Conservation (phyloP, 495 filamentous ascomycete genomes). For the Pyrenula aspistea region DNA sequence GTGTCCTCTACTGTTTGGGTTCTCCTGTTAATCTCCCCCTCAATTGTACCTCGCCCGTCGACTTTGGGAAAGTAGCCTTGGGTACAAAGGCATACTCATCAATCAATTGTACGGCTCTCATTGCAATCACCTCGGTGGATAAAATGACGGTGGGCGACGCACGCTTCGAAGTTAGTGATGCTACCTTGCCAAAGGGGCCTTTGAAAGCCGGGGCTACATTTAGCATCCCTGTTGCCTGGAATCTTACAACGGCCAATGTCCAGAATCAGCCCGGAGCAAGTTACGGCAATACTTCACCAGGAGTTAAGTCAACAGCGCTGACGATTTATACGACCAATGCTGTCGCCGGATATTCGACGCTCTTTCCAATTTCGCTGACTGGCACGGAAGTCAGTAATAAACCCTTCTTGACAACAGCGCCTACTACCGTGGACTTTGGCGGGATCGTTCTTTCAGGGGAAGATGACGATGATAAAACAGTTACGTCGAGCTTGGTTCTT, state of each 20-base stretch:
- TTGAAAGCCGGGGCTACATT: constrained; percentile 6
- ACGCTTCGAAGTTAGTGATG: constrained; percentile 7
- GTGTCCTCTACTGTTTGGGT: constrained; percentile 25
- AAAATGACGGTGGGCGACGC: constrained; percentile 13
- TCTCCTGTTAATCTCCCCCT: constrained; percentile 21
- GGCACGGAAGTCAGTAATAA: constrained; percentile 7
- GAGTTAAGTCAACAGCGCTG: constrained; percentile 10
- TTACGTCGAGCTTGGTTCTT: constrained; percentile 1
- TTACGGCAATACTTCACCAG: constrained; percentile 9
- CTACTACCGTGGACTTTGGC: constrained; percentile 19
- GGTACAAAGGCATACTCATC: constrained; percentile 12
- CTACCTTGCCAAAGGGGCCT: constrained; percentile 6
- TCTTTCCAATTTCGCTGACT: constrained; percentile 8
- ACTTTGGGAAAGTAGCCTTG: constrained; percentile 30
- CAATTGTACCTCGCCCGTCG: constrained; percentile 13
- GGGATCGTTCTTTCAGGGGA: constrained; percentile 20
- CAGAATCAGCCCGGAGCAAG: constrained; percentile 7
- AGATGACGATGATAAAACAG: constrained; percentile 13
- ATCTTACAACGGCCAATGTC: constrained; percentile 4
- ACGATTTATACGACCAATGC: constrained; percentile 22
- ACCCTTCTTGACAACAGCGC: constrained; percentile 2
- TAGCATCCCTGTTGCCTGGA: constrained; percentile 10
- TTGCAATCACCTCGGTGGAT: constrained; percentile 15
- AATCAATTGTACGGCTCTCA: constrained; percentile 23
- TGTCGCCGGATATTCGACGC: constrained; percentile 12